Conservation (phyloP, 139 green algal species). For the Chlamydomonas eustigma region DNA sequence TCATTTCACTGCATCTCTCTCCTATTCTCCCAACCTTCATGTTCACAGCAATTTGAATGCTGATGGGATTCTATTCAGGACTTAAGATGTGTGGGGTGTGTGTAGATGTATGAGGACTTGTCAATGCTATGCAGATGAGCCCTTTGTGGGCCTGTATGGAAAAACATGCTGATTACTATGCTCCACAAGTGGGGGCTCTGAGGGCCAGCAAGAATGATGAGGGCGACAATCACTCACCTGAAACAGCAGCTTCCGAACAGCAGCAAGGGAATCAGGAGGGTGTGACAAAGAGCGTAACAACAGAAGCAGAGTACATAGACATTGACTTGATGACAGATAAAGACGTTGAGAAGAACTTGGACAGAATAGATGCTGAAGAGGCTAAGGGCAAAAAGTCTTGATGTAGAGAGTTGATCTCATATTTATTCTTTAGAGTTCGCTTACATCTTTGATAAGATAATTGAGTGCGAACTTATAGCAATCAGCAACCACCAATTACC, state of each 20-base stretch:
- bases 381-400: too few relatives aligned
- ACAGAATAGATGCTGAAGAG: background rate
- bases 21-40: background rate
- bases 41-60: background rate
- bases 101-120: background rate
- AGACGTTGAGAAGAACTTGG: background rate
- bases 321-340: constrained; percentile 3
- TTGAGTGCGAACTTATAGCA: too few relatives aligned
- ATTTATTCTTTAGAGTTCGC: too few relatives aligned
- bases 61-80: background rate
- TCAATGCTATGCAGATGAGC: constrained; percentile 9
- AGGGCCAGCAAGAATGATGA: background rate
- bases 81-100: background rate
- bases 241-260: background rate
- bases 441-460: too few relatives aligned
- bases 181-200: constrained; percentile 9
- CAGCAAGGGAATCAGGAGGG: constrained; percentile 2
- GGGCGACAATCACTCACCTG: background rate
- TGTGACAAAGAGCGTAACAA: background rate
- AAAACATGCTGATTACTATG: constrained; percentile 16
- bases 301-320: background rate
- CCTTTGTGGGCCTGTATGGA: constrained; percentile 23
- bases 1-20: background rate
- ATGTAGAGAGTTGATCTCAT: too few relatives aligned
- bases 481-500: too few relatives aligned